Conservation (phyloP, 2,329 filamentous ascomycete genomes). For the Aspergillus melleus region DNA sequence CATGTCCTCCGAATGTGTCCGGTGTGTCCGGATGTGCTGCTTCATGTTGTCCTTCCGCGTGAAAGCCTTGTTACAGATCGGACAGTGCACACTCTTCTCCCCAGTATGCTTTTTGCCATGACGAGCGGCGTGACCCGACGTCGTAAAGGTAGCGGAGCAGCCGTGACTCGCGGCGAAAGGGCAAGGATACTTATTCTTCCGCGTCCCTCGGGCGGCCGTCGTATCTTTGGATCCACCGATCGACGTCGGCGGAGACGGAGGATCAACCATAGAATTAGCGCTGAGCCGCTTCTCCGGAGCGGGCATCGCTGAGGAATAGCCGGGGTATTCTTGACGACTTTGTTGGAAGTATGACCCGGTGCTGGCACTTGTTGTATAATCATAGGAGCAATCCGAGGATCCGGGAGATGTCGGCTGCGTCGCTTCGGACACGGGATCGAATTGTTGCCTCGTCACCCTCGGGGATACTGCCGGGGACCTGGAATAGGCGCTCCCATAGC, state of each 20-base stretch:
- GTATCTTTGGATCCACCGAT: constrained; percentile 26
- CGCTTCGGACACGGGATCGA: constrained; percentile 28
- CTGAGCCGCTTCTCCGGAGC: constrained; percentile 27
- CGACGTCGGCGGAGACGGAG: constrained; percentile 29
- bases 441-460: constrained; percentile 22
- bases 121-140: constrained; percentile 65
- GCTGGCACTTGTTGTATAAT: constrained; percentile 27
- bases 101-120: constrained; percentile 69
- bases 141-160: constrained; percentile 65
- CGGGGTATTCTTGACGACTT: constrained; percentile 26
- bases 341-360: constrained; percentile 28
- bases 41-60: constrained; percentile 71
- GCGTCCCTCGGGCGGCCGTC: constrained; percentile 26
- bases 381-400: constrained; percentile 36
- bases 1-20: constrained; percentile 36
- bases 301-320: constrained; percentile 24
- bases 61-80: constrained; percentile 67
- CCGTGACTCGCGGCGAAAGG: constrained; percentile 60
- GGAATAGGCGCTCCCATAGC: constrained; percentile 23
- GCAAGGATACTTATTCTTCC: constrained; percentile 67
- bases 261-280: constrained; percentile 24
- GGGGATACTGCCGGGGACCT: constrained; percentile 29
- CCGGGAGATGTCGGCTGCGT: constrained; percentile 31
- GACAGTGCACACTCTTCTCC: constrained; percentile 67
- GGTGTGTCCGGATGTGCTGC: constrained; percentile 64